phyloP scores from a whole-genome alignment of 352 stramenopile species.

The Phytophthora constricta region DNA sequence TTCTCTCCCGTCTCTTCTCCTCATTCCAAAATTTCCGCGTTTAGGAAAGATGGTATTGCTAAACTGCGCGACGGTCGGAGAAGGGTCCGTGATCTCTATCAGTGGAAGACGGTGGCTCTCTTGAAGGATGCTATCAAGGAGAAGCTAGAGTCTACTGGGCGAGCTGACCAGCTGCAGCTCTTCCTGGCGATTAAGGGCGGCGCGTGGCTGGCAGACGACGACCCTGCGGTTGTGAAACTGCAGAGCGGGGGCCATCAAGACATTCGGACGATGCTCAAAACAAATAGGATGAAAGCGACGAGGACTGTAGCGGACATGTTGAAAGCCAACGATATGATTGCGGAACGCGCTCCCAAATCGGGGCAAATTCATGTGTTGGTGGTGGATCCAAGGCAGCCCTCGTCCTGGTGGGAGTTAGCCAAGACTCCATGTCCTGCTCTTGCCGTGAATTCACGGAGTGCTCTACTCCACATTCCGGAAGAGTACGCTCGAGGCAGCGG shows the following conservation, averaged over 20 bases:
- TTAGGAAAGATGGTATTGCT: no score
- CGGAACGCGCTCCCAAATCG: background rate
- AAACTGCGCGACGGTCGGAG: no score
- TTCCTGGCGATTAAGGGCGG: background rate
- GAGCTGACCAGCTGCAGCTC: background rate
- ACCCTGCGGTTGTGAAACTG: background rate
- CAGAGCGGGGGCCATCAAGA: background rate
- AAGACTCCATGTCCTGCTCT: no score
- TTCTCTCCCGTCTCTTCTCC: no score
- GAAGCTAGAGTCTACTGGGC: no score
- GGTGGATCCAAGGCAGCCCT: background rate
- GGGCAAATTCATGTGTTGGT: background rate
- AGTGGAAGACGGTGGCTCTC: no score
- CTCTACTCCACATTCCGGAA: background rate
- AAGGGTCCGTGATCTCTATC: no score
- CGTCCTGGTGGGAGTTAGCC: no score
- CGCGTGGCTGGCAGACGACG: background rate
- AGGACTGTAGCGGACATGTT: background rate
- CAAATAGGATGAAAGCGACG: background rate
- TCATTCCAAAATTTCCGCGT: no score
- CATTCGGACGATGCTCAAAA: background rate
- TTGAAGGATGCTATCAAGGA: background rate
- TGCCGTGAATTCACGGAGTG: no score
- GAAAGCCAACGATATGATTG: background rate
- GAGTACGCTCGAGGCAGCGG: background rate